Evolutionary conservation across 768 basidiomycete genomes (phyloP).

Genomic region (Kwoniella sp.): DNA sequence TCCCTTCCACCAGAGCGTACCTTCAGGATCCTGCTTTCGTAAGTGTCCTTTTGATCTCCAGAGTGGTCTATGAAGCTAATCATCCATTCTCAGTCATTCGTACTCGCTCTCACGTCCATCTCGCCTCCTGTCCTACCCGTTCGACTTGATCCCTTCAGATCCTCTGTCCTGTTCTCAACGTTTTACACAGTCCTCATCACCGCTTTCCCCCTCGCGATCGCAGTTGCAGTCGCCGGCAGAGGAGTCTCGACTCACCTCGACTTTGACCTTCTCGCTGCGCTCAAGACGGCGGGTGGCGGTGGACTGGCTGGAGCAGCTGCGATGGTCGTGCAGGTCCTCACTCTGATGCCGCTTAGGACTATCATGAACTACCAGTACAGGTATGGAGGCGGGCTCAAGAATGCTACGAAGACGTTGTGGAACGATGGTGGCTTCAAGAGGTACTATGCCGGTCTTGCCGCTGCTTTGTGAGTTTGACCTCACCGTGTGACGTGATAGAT

Average conservation of each 20-base stretch:
- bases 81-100: slow-evolving; percentile 41
- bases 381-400: slow-evolving; percentile 74
- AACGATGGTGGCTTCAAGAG: slow-evolving; percentile 76
- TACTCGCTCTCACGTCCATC: slow-evolving; percentile 39
- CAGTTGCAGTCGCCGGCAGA: slow-evolving; percentile 42
- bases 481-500: background rate
- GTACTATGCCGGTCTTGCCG: slow-evolving; percentile 83
- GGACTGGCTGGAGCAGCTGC: slow-evolving; percentile 85
- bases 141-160: slow-evolving; percentile 38
- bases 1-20: slow-evolving; percentile 44
- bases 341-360: slow-evolving; percentile 92
- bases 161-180: slow-evolving; percentile 40
- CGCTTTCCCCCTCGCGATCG: slow-evolving; percentile 38
- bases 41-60: slow-evolving; percentile 12
- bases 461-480: slow-evolving; percentile 83
- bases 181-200: slow-evolving; percentile 43
- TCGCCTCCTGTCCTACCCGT: slow-evolving; percentile 42
- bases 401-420: slow-evolving; percentile 70
- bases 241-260: slow-evolving; percentile 57
- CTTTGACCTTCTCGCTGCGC: slow-evolving; percentile 77
- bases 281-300: slow-evolving; percentile 83
- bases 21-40: slow-evolving; percentile 54
- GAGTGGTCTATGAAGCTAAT: background rate
- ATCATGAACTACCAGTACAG: slow-evolving; percentile 95
- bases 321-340: slow-evolving; percentile 91